phyloP scores from a whole-genome alignment of 108 stramenopile species.

The Cyclotella atomus region DNA sequence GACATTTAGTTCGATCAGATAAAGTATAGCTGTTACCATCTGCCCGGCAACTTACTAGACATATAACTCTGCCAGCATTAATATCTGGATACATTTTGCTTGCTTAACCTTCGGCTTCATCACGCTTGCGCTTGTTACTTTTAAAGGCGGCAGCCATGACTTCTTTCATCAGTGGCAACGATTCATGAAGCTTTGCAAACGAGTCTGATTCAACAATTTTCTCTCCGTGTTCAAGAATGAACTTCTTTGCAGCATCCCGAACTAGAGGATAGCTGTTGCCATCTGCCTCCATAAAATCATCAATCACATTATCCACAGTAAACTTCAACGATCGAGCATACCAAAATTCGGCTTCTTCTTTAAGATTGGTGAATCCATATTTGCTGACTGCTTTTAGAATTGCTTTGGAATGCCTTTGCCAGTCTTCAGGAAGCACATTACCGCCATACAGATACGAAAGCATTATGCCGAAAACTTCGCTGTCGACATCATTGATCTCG shows the following conservation, averaged over 20 bases:
- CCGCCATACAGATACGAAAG: not conserved
- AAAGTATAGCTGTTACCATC: too few species aligned
- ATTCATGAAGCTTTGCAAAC: not conserved
- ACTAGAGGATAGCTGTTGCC: not conserved
- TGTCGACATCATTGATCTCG: not conserved
- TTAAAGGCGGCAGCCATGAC: not conserved
- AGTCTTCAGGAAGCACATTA: not conserved
- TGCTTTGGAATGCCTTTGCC: not conserved
- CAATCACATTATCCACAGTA: conserved; percentile 1
- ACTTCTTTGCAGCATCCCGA: not conserved
- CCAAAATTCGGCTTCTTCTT: not conserved
- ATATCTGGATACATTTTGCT: too few species aligned
- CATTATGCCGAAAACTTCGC: not conserved
- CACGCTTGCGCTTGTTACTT: not conserved
- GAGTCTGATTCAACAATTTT: not conserved
- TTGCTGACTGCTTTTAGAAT: not conserved
- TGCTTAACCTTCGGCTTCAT: too few species aligned
- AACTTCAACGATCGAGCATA: not conserved
- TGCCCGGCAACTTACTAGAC: too few species aligned
- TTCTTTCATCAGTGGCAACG: not conserved
- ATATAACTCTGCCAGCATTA: too few species aligned
- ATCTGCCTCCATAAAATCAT: not conserved
- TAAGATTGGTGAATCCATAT: not conserved
- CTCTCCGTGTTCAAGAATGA: not conserved
- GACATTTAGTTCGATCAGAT: too few species aligned